phyloP scores from a whole-genome alignment of 345 rosid species.

The Mallotus nudiflorus region DNA sequence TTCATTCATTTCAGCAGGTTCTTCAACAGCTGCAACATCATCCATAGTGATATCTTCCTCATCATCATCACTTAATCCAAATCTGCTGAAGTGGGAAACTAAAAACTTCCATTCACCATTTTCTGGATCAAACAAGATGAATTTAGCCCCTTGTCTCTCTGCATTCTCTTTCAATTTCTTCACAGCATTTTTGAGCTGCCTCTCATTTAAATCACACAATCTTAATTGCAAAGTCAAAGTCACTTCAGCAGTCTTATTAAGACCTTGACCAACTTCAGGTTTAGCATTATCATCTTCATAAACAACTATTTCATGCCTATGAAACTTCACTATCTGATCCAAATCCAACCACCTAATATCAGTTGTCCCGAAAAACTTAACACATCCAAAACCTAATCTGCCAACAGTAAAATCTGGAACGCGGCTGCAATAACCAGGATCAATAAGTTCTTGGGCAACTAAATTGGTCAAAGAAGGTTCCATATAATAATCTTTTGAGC shows the following conservation, averaged over 20 bases:
- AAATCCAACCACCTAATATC: constrained; percentile 73
- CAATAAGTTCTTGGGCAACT: constrained; percentile 45
- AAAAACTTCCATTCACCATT: constrained; percentile 74
- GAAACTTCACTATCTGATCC: constrained; percentile 69
- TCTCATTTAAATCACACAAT: constrained; percentile 24
- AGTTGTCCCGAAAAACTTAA: constrained; percentile 71
- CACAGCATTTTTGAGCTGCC: constrained; percentile 34
- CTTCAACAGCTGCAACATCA: constrained; percentile 47
- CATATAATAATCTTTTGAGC: constrained; percentile 56
- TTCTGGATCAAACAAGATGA: constrained; percentile 60
- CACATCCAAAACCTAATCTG: constrained; percentile 70
- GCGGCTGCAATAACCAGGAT: constrained; percentile 68
- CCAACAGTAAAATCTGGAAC: constrained; percentile 78
- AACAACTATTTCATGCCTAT: constrained; percentile 66
- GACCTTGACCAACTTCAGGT: constrained; percentile 77
- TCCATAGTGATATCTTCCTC: constrained; percentile 81
- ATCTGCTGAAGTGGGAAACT: constrained; percentile 90
- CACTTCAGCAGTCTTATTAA: constrained; percentile 91
- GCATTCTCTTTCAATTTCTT: constrained; percentile 46
- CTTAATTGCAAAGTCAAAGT: constrained; percentile 50
- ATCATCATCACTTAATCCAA: constrained; percentile 91
- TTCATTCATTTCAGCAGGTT: constrained; percentile 40
- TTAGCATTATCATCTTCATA: constrained; percentile 75
- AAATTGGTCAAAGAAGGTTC: constrained; percentile 64
- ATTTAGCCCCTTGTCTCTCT: constrained; percentile 75